Evolutionary conservation across 2,329 filamentous ascomycete species (phyloP).

Genomic region (Exserohilum rostratum): DNA sequence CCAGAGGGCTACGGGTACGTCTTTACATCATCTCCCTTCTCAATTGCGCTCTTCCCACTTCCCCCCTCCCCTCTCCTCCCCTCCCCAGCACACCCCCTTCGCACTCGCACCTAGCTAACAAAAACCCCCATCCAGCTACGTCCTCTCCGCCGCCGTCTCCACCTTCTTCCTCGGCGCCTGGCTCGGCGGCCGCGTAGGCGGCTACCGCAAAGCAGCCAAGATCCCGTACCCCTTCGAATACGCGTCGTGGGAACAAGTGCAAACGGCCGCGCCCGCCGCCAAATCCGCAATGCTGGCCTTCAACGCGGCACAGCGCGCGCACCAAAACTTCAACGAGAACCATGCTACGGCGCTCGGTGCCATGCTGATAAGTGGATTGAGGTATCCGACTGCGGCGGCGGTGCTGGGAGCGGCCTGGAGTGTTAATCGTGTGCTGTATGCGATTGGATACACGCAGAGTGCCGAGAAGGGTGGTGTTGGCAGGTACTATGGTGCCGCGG

Average conservation of each 20-base stretch:
- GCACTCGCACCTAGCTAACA: constrained; percentile 13
- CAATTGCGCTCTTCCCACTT: background rate
- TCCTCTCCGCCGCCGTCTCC: constrained; percentile 60
- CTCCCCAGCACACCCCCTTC: background rate
- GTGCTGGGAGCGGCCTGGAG: constrained; percentile 59
- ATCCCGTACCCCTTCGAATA: constrained; percentile 65
- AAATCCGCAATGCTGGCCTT: constrained; percentile 54
- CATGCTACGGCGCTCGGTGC: constrained; percentile 58
- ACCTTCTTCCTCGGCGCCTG: constrained; percentile 60
- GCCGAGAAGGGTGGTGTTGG: constrained; percentile 52
- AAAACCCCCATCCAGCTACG: constrained; percentile 58
- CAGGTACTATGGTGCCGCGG: constrained; percentile 47
- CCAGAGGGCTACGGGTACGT: constrained; percentile 42
- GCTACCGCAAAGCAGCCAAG: constrained; percentile 58
- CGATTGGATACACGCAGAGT: constrained; percentile 53
- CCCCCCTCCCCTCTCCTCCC: background rate
- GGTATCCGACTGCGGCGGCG: constrained; percentile 57
- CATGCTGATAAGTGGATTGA: constrained; percentile 61
- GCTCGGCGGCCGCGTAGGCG: constrained; percentile 56
- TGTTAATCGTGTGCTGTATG: constrained; percentile 57
- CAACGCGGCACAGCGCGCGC: constrained; percentile 52
- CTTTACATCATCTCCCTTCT: background rate
- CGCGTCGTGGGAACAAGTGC: constrained; percentile 62
- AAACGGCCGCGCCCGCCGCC: constrained; percentile 44
- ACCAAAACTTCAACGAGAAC: constrained; percentile 67